Evolutionary conservation across 2,329 filamentous ascomycete genomes (phyloP), one percentile per base, ranked within the genome.

Genomic region (Ceratocystiopsis minuta): DNA sequence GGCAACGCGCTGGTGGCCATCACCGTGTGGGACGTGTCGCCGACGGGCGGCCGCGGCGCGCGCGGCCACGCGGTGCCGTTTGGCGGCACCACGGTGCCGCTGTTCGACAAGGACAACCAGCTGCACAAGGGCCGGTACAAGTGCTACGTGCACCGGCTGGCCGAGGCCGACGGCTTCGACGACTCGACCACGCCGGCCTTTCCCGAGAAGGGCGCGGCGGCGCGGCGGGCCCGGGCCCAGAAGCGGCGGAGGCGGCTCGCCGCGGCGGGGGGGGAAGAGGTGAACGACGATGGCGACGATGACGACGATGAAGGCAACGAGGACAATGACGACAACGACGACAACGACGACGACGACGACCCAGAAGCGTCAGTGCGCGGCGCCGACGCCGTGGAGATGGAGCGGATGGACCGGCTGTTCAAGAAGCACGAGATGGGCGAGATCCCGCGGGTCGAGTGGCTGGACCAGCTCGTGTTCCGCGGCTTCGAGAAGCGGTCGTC

Each of bases 391-490:
- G 77, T 84, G 41, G 90, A 98, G 59, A 70, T 95, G 47, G 86
- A 95, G 52, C 71, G 90, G 16, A 71, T 98, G 50, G 87, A 96
- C 54, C 79, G 76, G 42, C 60, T 96, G 17, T 81, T 98, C 56
- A 98, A 98, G 61, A 93, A 94, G 60, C 90, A 96, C 55, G 92
- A 98, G 56, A 92, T 95, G 80, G 87, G 86, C 16, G 90, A 98
- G 56, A 88, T 98, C 20, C 78, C 84, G 1, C 75, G 86, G 15
- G 81, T 94, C 38, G 84, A 92, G 52, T 98, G 90, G 92, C 71
- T 98, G 36, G 90, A 98, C 57, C 83, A 90, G 53, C 70, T 96
- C 51, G 87, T 95, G 3, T 98, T 93, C 56, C 78, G 88, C 35
- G 80, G 80, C 40, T 78, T 93, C 45, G 88, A 94, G 61, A 90